Evolutionary conservation across 306 rosid genomes (phyloP), one percentile per base, ranked within the genome.

Genomic region (Vicia sativa): DNA sequence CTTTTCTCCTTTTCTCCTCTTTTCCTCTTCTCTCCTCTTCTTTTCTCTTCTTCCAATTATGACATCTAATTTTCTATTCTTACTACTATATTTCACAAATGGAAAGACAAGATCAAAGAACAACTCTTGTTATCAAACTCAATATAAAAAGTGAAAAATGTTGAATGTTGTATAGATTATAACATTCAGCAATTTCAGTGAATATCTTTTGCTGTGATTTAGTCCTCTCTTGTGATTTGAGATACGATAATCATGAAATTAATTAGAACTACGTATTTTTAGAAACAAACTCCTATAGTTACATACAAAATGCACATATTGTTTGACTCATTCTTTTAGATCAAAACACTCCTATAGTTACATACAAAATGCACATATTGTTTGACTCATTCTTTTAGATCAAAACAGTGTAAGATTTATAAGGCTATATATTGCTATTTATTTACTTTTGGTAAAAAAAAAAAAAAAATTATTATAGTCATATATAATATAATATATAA

Each of bases 301-400:
- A 19, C 11, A 59, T 53, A 19, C 15, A 42, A 26, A 29, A 37
- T 66, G 35, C 31, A 50, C 39, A 45, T 44, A 10, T 45, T 62
- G 65, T 53, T 72, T 76, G 84, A 80, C 73, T 3, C 37, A 31
- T 31, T 18, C 12, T 55, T 14, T 66, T 80, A 71, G 48, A 65
- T 68, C 21, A 45, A 6, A 76, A 76, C 3, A 6, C 66, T 76
- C 73, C 84, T 76, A 55, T 6, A 46, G 41, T 52, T 14, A 19
- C 11, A 59, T 53, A 19, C 15, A 42, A 26, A 29, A 37, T 66
- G 35, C 31, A 50, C 39, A 45, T 44, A 10, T 45, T 62, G 65
- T 53, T 72, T 76, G 84, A 80, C 73, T 3, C 37, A 31, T 31
- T 18, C 12, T 55, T 14, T 66, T 80, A 71, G 48, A 65, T 68